Conservation (phyloP, 371 early-diverging fungal genomes). For the Mortierella sp. region DNA sequence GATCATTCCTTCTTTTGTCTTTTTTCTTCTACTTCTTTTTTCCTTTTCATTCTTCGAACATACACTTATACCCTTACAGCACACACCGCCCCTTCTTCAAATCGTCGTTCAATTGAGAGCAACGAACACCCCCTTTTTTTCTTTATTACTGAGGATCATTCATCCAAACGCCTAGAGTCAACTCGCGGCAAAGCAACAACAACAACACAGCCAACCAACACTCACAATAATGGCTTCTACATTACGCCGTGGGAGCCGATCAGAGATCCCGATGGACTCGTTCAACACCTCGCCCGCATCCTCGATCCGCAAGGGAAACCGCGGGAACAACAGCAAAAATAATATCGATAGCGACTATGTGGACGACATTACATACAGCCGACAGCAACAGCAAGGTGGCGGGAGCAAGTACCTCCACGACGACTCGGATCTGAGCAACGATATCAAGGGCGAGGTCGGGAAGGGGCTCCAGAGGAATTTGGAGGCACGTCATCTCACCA, state of each 20-base stretch:
- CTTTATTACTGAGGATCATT: not conserved
- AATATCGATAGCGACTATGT: not conserved
- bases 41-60: not conserved
- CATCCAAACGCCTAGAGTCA: not conserved
- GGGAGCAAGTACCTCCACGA: slow-evolving; percentile 23
- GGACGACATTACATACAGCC: not conserved
- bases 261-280: slow-evolving; percentile 13
- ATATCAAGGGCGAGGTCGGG: slow-evolving; percentile 22
- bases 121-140: not conserved
- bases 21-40: not conserved
- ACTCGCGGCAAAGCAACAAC: not conserved
- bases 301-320: slow-evolving; percentile 2
- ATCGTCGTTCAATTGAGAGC: not conserved
- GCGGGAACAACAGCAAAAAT: not conserved
- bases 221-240: not conserved
- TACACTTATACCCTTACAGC: not conserved
- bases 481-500: slow-evolving; percentile 77
- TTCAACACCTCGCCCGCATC: not conserved
- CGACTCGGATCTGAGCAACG: slow-evolving; percentile 35
- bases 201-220: not conserved
- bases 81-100: not conserved
- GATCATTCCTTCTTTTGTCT: not conserved
- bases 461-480: slow-evolving; percentile 66
- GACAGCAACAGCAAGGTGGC: slow-evolving; percentile 9
- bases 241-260: slow-evolving; percentile 12